Evolutionary conservation across 352 stramenopile genomes (phyloP).

Genomic region (Phytophthora megakarya): DNA sequence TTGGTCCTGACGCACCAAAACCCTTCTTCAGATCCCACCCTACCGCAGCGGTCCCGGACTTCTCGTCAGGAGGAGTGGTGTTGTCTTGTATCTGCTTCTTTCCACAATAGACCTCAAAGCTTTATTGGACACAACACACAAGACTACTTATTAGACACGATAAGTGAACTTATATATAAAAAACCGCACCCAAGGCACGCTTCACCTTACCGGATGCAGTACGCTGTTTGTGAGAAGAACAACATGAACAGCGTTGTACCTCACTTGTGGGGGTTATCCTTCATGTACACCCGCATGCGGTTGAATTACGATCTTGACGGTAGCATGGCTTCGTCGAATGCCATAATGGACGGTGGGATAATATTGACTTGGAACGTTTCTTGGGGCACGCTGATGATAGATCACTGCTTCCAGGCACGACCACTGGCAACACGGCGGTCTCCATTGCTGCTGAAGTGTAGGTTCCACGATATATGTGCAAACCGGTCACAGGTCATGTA

Average conservation of each 20-base stretch:
- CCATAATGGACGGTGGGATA: not conserved
- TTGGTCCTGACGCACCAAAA: too few species aligned
- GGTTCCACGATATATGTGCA: conserved; percentile 5
- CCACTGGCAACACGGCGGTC: too few species aligned
- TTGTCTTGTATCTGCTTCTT: too few species aligned
- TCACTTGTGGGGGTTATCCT: not conserved
- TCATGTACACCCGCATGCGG: too few species aligned
- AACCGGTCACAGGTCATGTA: conserved; percentile 16
- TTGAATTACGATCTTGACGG: not conserved
- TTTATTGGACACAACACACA: too few species aligned
- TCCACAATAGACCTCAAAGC: too few species aligned
- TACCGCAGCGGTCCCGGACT: too few species aligned
- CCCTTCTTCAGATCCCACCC: too few species aligned
- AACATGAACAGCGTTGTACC: not conserved
- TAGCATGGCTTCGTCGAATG: conserved; percentile 1
- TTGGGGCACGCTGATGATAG: conserved; percentile 3
- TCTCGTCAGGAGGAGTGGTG: too few species aligned
- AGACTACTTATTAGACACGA: too few species aligned
- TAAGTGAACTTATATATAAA: too few species aligned
- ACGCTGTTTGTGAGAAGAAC: not conserved
- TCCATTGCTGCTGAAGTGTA: conserved; percentile 23
- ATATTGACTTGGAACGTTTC: conserved; percentile 4
- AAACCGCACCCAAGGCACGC: too few species aligned
- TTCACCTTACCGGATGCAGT: not conserved
- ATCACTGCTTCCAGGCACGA: conserved; percentile 4